A percentile compares a stretch with the other conserved stretches of the same genome.
Conservation (phyloP, 352 stramenopile species). For the Saprolegnia diclina region DNA sequence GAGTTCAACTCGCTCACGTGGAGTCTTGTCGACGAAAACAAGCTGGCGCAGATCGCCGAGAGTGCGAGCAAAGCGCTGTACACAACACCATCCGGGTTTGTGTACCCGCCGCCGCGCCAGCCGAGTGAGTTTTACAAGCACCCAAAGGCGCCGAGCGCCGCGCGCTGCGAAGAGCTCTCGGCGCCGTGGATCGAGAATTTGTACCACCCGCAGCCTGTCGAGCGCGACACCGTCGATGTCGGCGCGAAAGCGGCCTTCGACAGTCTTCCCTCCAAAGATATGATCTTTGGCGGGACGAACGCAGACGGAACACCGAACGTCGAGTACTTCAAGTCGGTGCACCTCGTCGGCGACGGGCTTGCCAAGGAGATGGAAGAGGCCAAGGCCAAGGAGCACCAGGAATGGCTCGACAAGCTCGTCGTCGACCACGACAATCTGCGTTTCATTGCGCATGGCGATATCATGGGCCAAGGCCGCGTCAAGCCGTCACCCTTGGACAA, state of each 20-base stretch:
- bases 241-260: slow-evolving; percentile 50
- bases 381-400: slow-evolving; percentile 50
- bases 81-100: slow-evolving; percentile 83
- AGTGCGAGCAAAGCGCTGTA: slow-evolving; percentile 47
- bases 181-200: slow-evolving; percentile 82
- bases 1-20: slow-evolving; percentile 85
- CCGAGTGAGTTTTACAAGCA: slow-evolving; percentile 70
- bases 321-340: slow-evolving; percentile 81
- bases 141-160: slow-evolving; percentile 57
- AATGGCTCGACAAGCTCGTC: slow-evolving; percentile 75
- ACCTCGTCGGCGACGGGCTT: slow-evolving; percentile 76
- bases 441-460: slow-evolving; percentile 85
- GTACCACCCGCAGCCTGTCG: slow-evolving; percentile 59
- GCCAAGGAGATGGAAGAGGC: slow-evolving; percentile 69
- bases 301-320: slow-evolving; percentile 51
- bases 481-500: slow-evolving; percentile 72
- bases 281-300: slow-evolving; percentile 83
- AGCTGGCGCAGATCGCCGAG: slow-evolving; percentile 47
- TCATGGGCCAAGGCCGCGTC: slow-evolving; percentile 48
- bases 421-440: slow-evolving; percentile 82
- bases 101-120: slow-evolving; percentile 71
- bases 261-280: slow-evolving; percentile 78
- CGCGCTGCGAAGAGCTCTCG: slow-evolving; percentile 74
- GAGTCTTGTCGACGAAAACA: slow-evolving; percentile 69
- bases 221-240: slow-evolving; percentile 32